Conservation (phyloP, 1,284 basidiomycete species). For the Tilletiaria anomala region DNA sequence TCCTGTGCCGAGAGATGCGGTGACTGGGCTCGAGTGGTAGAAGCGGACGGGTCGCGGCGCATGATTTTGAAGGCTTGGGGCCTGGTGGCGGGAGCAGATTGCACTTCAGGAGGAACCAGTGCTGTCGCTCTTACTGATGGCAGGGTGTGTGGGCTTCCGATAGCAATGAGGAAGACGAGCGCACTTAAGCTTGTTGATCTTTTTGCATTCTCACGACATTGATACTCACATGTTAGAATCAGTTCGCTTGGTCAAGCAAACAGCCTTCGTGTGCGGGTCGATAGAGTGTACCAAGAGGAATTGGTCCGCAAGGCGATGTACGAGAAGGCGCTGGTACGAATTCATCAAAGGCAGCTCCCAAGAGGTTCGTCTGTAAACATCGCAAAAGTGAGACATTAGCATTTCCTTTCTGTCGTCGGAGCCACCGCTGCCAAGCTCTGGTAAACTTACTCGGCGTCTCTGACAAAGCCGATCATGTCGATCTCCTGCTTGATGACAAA, state of each 20-base stretch:
- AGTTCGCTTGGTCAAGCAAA: too few species aligned
- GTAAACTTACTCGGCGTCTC: too few species aligned
- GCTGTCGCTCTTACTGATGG: too few species aligned
- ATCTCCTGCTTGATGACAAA: conserved; percentile 21
- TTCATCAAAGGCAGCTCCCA: conserved; percentile 25
- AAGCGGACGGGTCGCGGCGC: conserved; percentile 14
- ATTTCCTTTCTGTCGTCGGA: too few species aligned
- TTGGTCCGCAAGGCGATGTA: conserved; percentile 20
- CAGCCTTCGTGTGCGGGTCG: conserved; percentile 14
- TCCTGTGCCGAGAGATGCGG: too few species aligned
- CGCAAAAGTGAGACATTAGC: too few species aligned
- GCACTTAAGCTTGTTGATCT: conserved; percentile 2
- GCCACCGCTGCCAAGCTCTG: too few species aligned
- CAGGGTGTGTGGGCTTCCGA: conserved; percentile 5
- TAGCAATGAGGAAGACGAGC: conserved; percentile 5
- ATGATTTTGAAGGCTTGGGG: conserved; percentile 12
- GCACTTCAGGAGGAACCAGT: neutral
- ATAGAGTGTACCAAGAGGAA: conserved; percentile 13
- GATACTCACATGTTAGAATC: too few species aligned
- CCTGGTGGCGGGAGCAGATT: neutral
- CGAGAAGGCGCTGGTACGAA: conserved; percentile 21
- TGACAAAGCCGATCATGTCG: conserved; percentile 15
- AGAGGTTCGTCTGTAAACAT: neutral
- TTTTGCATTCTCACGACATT: too few species aligned
- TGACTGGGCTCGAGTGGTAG: too few species aligned